Percentiles rank a stretch among this genome's conserved stretches.
Evolutionary conservation across 768 basidiomycete species (phyloP).

Genomic region (Rhizopogon sp.): DNA sequence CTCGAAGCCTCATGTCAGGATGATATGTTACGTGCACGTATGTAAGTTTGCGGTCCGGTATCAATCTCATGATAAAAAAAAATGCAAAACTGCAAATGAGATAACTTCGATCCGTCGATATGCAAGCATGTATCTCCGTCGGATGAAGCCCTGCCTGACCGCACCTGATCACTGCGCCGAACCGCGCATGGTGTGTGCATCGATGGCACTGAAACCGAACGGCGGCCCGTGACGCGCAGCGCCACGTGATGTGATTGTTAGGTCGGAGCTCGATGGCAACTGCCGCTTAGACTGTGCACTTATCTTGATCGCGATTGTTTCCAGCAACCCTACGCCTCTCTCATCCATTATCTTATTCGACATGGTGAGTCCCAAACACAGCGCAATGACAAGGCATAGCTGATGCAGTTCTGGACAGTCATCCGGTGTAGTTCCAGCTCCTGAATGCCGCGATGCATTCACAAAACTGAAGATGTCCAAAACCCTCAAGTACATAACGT

Average conservation of each 20-base stretch:
- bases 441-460: constrained; percentile 38
- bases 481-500: constrained; percentile 83
- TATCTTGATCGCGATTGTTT: constrained; percentile 1
- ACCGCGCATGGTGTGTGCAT: no score
- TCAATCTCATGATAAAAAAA: not conserved
- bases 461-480: constrained; percentile 25
- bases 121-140: no score
- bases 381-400: not conserved
- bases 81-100: not conserved
- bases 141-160: no score
- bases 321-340: not conserved
- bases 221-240: no score
- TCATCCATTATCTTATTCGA: not conserved
- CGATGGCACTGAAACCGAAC: no score
- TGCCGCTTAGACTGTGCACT: not conserved
- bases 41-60: not conserved
- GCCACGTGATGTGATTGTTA: constrained; percentile 1
- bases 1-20: no score
- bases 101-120: not conserved
- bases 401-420: constrained; percentile 13
- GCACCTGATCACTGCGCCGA: no score
- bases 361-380: constrained; percentile 20
- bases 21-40: not conserved
- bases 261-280: constrained; percentile 1
- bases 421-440: constrained; percentile 43